Evolutionary conservation across 495 filamentous ascomycete species (phyloP), one percentile per base, ranked within the genome.

Genomic region (Penicillium waksmanii): DNA sequence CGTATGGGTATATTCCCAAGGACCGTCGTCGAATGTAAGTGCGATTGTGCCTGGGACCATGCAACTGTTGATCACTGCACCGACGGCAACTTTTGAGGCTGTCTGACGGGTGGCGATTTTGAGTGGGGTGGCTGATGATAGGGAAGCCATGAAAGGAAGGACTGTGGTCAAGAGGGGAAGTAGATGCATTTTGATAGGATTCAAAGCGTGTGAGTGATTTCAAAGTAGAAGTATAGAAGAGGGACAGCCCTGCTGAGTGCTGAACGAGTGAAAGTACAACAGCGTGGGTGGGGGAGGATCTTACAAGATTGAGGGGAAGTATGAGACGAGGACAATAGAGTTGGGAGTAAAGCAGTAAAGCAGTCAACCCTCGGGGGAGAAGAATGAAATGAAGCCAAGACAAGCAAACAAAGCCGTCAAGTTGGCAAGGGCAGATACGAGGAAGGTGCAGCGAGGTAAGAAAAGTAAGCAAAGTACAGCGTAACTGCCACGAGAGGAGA

Each of bases 21-120:
- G 89, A 4, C 89, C 89, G 62, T 93, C 89, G 63, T 93, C 89
- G 67, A 85, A 92, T 10, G 89, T 91, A n/a, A 92, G 62, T 34
- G 89, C 89, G 46, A 92, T 81, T 38, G 82, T 81, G 7, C 82
- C 84, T 1, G 79, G 67, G 3, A 76, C 71, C 0, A 73, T 72
- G 61, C 90, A 94, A 52, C 84, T 77, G 55, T 89, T 84, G 21
- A 87, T 84, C 7, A 76, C 71, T 6, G 79, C 80, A 19, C 82
- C 82, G 65, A 85, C 85, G 12, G 73, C 73, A 1, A 85, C 71
- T 5, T 23, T n/a, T 13, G 67, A 53, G n/a, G 36, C 12, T 33
- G 21, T 15, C 44, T 53, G 17, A 17, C 55, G 13, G 10, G 34
- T 46, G 18, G 5, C 5, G 21, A n/a, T 1, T 11, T 48, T 0